Evolutionary conservation across 2,329 filamentous ascomycete genomes (phyloP).

Genomic region (Penicillium sp.): DNA sequence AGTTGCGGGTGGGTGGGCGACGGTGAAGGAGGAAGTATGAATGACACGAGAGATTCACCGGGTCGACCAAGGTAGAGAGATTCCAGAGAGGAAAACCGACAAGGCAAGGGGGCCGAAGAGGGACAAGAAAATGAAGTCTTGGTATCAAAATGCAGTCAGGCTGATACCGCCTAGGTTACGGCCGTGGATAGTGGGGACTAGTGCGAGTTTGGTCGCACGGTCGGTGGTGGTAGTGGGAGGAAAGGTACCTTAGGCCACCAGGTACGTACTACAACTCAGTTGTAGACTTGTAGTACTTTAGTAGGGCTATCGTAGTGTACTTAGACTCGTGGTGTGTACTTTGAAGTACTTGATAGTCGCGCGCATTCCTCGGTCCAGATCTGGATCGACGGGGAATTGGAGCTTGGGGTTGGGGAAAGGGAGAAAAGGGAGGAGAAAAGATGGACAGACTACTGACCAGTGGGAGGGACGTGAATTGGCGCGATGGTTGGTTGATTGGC

Average conservation of each 20-base stretch:
- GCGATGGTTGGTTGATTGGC: constrained; percentile 1
- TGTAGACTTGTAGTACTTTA: background rate
- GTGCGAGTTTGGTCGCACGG: constrained; percentile 1
- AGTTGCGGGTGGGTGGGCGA: constrained; percentile 4
- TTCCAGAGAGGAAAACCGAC: background rate
- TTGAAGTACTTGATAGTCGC: background rate
- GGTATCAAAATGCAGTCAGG: constrained; percentile 9
- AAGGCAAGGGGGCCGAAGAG: constrained; percentile 4
- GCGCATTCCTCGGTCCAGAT: constrained; percentile 30
- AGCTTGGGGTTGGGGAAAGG: constrained; percentile 19
- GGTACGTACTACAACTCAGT: background rate
- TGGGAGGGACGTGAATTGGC: background rate
- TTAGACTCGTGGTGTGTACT: background rate
- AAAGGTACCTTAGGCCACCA: background rate
- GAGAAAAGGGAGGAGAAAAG: constrained; percentile 10
- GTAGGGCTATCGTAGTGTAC: too few species aligned
- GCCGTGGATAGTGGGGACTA: constrained; percentile 7
- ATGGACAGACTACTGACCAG: background rate
- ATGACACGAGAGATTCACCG: background rate
- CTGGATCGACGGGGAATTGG: constrained; percentile 25
- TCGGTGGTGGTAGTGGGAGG: background rate
- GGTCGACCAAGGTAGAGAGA: background rate
- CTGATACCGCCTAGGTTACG: constrained; percentile 3
- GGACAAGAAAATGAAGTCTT: constrained; percentile 2
- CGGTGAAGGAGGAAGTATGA: background rate